phyloP scores from a whole-genome alignment of 371 early-diverging fungal species.

The Lichtheimia hyalospora region DNA sequence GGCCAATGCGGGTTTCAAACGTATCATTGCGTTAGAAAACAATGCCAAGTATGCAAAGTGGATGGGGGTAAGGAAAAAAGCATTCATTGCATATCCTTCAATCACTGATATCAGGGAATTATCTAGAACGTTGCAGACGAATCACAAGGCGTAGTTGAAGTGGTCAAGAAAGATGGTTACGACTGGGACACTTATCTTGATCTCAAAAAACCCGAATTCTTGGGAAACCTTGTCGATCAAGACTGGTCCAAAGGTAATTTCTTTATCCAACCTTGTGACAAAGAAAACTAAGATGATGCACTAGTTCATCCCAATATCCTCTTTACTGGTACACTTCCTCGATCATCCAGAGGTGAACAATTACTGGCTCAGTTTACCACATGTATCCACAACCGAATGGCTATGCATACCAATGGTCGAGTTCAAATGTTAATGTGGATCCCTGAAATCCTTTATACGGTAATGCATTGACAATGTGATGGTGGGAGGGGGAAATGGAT shows the following conservation, averaged over 20 bases:
- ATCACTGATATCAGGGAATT: neutral
- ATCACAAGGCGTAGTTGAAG: constrained; percentile 14
- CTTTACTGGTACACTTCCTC: constrained; percentile 49
- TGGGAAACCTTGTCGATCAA: constrained; percentile 22
- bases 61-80: constrained; percentile 19
- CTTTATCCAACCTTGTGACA: neutral
- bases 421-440: constrained; percentile 53
- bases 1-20: constrained; percentile 35
- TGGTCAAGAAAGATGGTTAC: constrained; percentile 44
- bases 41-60: constrained; percentile 22
- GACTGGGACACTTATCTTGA: constrained; percentile 45
- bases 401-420: constrained; percentile 44
- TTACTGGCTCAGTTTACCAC: constrained; percentile 42
- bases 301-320: constrained; percentile 40
- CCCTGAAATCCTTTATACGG: constrained; percentile 29
- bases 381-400: constrained; percentile 44
- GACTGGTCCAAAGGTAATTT: constrained; percentile 42
- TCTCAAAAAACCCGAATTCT: constrained; percentile 30
- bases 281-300: neutral
- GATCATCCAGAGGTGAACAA: constrained; percentile 39
- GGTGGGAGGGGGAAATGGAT: neutral
- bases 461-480: constrained; percentile 8
- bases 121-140: constrained; percentile 13
- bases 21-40: constrained; percentile 36
- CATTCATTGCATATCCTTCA: neutral